Conservation (phyloP, 192 early-diverging fungal species). For the Ambispora gerdemannii region DNA sequence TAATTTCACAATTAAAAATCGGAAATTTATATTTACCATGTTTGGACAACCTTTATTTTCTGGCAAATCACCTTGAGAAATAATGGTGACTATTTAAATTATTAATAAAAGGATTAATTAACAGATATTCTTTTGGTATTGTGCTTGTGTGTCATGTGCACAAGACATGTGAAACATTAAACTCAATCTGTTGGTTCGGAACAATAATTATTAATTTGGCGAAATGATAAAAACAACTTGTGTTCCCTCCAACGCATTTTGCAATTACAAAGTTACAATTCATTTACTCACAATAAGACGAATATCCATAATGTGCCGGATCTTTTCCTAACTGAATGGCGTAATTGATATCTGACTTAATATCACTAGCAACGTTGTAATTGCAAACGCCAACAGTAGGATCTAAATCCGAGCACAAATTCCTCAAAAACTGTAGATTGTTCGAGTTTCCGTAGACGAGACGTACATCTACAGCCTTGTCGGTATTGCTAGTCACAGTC, state of each 20-base stretch:
- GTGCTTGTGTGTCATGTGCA: no score
- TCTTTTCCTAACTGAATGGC: not conserved
- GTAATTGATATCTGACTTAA: not conserved
- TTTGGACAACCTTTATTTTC: conserved; percentile 22
- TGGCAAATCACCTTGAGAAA: not conserved
- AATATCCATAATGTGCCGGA: not conserved
- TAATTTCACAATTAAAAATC: not conserved
- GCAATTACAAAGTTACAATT: not conserved
- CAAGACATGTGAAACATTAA: no score
- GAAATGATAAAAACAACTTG: not conserved
- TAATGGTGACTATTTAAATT: conserved; percentile 14
- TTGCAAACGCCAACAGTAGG: not conserved
- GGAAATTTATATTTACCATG: not conserved
- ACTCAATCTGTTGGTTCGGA: no score
- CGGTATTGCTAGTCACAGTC: not conserved
- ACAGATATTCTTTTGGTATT: no score
- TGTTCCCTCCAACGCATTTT: not conserved
- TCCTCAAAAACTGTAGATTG: not conserved
- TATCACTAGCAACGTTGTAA: not conserved
- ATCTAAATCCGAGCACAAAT: not conserved
- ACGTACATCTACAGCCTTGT: not conserved
- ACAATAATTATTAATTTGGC: no score
- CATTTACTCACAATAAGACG: conserved; percentile 7
- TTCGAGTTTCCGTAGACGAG: not conserved
- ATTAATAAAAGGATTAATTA: not conserved